Evolutionary conservation across 1,139 yeast genomes (phyloP).

Genomic region (Debaryomyces singareniensis): DNA sequence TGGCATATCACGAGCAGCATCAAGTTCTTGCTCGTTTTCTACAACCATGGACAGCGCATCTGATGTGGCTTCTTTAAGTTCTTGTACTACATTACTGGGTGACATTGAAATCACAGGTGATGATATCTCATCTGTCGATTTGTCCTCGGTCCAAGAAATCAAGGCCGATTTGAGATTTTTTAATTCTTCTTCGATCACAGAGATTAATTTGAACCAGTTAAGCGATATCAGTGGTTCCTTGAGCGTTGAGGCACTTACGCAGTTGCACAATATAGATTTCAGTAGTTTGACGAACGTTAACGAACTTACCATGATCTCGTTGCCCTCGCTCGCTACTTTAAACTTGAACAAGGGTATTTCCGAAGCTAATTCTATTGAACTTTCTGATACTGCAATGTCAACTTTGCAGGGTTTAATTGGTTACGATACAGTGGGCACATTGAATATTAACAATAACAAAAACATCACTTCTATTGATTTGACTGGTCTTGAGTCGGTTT

Average conservation of each 20-base stretch:
- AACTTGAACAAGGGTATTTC: slow-evolving; percentile 34
- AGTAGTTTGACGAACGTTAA: slow-evolving; percentile 24
- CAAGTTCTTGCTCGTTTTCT: slow-evolving; percentile 29
- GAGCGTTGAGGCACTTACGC: slow-evolving; percentile 32
- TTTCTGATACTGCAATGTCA: slow-evolving; percentile 41
- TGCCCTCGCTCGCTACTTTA: slow-evolving; percentile 37
- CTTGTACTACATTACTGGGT: slow-evolving; percentile 40
- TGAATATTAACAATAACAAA: slow-evolving; percentile 42
- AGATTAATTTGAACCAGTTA: slow-evolving; percentile 26
- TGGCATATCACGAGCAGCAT: slow-evolving; percentile 14
- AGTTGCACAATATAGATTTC: slow-evolving; percentile 35
- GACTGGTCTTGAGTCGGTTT: slow-evolving; percentile 26
- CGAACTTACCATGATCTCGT: slow-evolving; percentile 31
- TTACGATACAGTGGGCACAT: slow-evolving; percentile 26
- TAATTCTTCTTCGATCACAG: slow-evolving; percentile 37
- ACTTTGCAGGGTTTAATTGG: slow-evolving; percentile 31
- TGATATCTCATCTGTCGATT: slow-evolving; percentile 26
- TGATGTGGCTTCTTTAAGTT: slow-evolving; percentile 25
- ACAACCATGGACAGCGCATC: slow-evolving; percentile 35
- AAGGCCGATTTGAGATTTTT: slow-evolving; percentile 28
- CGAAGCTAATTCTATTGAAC: slow-evolving; percentile 25
- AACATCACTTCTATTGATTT: slow-evolving; percentile 34
- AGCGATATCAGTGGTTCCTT: slow-evolving; percentile 32
- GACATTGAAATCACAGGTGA: slow-evolving; percentile 35
- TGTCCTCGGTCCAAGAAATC: slow-evolving; percentile 27